These are phyloP conservation scores for Amauroascus niger DNA, from an alignment of 2,329 filamentous ascomycete species.

Conservation along the genomic window DNA sequence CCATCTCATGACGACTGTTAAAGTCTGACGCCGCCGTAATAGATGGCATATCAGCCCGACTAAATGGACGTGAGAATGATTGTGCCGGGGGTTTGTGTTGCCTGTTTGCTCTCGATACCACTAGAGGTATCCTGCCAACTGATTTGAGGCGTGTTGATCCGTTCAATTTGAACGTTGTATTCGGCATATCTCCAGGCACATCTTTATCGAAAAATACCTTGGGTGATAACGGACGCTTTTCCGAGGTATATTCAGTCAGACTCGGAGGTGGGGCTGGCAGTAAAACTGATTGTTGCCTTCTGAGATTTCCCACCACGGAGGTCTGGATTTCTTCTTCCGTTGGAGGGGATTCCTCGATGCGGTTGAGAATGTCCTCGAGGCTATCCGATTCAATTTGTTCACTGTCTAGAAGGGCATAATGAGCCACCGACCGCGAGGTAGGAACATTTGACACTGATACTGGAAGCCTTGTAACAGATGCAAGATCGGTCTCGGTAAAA, in stretches of 20 bases:
- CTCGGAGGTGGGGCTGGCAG: slow-evolving; percentile 35
- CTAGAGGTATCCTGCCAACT: slow-evolving; percentile 75
- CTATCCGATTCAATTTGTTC: slow-evolving; percentile 32
- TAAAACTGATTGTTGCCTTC: slow-evolving; percentile 32
- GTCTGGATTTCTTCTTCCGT: slow-evolving; percentile 27
- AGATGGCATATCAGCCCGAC: slow-evolving; percentile 39
- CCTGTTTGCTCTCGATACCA: slow-evolving; percentile 57
- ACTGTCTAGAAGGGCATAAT: slow-evolving; percentile 49
- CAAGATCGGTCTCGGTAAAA: slow-evolving; percentile 38
- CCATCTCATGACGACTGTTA: background rate
- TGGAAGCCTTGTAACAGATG: slow-evolving; percentile 38
- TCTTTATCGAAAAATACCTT: slow-evolving; percentile 31
- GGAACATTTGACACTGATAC: slow-evolving; percentile 31
- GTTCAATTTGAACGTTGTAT: slow-evolving; percentile 10
- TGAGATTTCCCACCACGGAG: slow-evolving; percentile 25
- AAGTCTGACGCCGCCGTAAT: slow-evolving; percentile 27
- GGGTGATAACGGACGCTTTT: slow-evolving; percentile 27
- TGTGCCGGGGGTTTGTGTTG: slow-evolving; percentile 58
- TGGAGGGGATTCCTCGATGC: slow-evolving; percentile 33
- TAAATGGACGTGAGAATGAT: slow-evolving; percentile 80
- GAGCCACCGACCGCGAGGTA: slow-evolving; percentile 42
- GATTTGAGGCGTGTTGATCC: slow-evolving; percentile 60
- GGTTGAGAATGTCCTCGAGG: slow-evolving; percentile 33
- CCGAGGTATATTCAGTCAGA: slow-evolving; percentile 25
- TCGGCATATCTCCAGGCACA: slow-evolving; percentile 6